Evolutionary conservation across 306 rosid species (phyloP).

Genomic region (Prunus padus): DNA sequence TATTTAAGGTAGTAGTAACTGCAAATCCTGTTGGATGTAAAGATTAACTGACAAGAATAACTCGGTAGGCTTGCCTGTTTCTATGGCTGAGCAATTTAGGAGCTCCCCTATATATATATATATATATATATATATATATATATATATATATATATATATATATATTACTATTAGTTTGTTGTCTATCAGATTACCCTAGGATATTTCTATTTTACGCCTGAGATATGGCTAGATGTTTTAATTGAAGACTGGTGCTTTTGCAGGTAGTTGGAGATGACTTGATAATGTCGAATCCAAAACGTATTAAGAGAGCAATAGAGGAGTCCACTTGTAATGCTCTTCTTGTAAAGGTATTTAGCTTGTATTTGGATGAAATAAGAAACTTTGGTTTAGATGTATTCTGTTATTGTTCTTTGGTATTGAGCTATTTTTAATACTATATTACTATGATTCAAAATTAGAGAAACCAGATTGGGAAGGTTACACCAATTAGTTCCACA

Average conservation of each 20-base stretch:
- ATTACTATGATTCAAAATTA: constrained; percentile 23
- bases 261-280: constrained; percentile 94
- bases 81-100: constrained; percentile 10
- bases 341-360: constrained; percentile 73
- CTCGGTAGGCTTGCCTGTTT: neutral
- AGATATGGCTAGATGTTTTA: neutral
- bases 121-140: no score
- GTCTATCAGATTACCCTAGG: constrained; percentile 15
- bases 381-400: constrained; percentile 7
- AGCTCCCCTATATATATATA: constrained; percentile 2
- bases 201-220: constrained; percentile 19
- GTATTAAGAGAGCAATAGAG: constrained; percentile 72
- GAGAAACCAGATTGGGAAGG: constrained; percentile 94
- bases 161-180: constrained; percentile 19
- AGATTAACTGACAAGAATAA: neutral
- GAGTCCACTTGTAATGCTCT: constrained; percentile 83
- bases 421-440: neutral
- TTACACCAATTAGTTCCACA: no score
- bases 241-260: constrained; percentile 31
- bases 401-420: neutral
- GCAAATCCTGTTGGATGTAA: neutral
- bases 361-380: neutral
- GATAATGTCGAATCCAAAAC: constrained; percentile 78
- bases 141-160: no score
- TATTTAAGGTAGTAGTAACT: neutral